phyloP scores from a whole-genome alignment of 306 rosid genomes.

The Ammopiptanthus mongolicus region DNA sequence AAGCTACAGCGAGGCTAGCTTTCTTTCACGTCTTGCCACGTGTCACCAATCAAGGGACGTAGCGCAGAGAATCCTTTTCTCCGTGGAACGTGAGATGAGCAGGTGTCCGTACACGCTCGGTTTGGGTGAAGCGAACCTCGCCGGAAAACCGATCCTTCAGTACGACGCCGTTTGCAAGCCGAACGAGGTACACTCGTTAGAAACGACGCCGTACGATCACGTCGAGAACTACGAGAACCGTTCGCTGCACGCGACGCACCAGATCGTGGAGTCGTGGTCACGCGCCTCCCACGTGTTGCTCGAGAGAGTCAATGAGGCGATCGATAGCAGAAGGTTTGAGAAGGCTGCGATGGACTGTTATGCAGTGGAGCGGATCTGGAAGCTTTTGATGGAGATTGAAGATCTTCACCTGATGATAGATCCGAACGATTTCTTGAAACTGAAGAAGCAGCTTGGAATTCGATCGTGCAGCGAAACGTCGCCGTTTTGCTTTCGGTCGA shows the following conservation, averaged over 20 bases:
- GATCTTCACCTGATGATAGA: conserved; percentile 82
- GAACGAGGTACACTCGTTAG: conserved; percentile 44
- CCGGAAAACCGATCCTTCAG: conserved; percentile 56
- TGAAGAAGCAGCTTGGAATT: conserved; percentile 51
- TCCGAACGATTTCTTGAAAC: conserved; percentile 67
- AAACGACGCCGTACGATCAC: conserved; percentile 44
- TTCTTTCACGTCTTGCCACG: conserved; percentile 67
- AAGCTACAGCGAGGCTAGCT: conserved; percentile 66
- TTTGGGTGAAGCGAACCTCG: conserved; percentile 65
- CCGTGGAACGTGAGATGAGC: conserved; percentile 66
- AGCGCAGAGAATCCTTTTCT: conserved; percentile 47
- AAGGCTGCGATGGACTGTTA: conserved; percentile 57
- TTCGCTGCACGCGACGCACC: conserved; percentile 69
- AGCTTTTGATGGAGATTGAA: conserved; percentile 56
- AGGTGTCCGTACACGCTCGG: conserved; percentile 77
- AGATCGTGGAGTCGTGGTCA: conserved; percentile 75
- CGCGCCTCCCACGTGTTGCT: conserved; percentile 38
- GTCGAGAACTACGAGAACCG: conserved; percentile 57
- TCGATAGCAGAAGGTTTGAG: conserved; percentile 36
- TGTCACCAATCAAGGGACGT: conserved; percentile 61
- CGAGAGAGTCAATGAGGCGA: conserved; percentile 33
- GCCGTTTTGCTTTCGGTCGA: conserved; percentile 76
- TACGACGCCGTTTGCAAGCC: conserved; percentile 84
- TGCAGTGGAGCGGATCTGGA: conserved; percentile 75
- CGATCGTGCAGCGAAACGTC: conserved; percentile 39